A percentile compares a stretch with the other conserved stretches of the same genome.
Evolutionary conservation across 371 early-diverging fungal genomes (phyloP).

Genomic region (Globomyces sp.): DNA sequence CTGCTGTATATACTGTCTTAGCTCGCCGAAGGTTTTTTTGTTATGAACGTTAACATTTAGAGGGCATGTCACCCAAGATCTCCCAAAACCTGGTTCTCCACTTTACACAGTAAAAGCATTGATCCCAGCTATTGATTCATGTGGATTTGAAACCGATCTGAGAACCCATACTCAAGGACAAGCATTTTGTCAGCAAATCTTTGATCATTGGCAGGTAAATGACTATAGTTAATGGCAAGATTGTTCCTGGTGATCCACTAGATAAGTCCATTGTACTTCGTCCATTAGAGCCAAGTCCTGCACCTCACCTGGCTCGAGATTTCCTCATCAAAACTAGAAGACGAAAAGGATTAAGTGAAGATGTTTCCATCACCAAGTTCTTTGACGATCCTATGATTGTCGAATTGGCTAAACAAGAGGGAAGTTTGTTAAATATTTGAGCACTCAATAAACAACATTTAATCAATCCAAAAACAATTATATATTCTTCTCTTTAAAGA

Average conservation of each 20-base stretch:
- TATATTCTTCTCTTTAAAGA: too few relatives aligned
- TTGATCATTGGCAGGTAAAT: conserved; percentile 90
- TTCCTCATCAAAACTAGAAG: conserved; percentile 97
- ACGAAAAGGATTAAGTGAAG: conserved; percentile 87
- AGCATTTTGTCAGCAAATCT: conserved; percentile 93
- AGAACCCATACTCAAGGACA: conserved; percentile 95
- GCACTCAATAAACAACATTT: neutral
- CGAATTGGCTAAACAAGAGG: conserved; percentile 14
- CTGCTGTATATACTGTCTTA: conserved; percentile 92
- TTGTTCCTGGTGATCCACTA: conserved; percentile 96
- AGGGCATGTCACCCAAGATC: conserved; percentile 97
- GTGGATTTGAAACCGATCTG: conserved; percentile 96
- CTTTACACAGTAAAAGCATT: conserved; percentile 90
- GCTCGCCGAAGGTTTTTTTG: conserved; percentile 63
- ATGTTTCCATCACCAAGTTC: conserved; percentile 91
- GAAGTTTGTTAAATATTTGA: conserved; percentile 1
- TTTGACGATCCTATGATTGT: conserved; percentile 86
- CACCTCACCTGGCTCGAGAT: conserved; percentile 88
- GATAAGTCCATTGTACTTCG: conserved; percentile 81
- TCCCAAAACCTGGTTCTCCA: conserved; percentile 94
- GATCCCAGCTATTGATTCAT: conserved; percentile 93
- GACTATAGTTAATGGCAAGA: conserved; percentile 24
- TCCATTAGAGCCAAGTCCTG: conserved; percentile 87
- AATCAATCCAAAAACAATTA: too few relatives aligned
- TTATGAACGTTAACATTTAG: conserved; percentile 17